Base-by-base conservation (phyloP, 2,329 filamentous ascomycete species). In the Periglandula ipomoeae region DNA sequence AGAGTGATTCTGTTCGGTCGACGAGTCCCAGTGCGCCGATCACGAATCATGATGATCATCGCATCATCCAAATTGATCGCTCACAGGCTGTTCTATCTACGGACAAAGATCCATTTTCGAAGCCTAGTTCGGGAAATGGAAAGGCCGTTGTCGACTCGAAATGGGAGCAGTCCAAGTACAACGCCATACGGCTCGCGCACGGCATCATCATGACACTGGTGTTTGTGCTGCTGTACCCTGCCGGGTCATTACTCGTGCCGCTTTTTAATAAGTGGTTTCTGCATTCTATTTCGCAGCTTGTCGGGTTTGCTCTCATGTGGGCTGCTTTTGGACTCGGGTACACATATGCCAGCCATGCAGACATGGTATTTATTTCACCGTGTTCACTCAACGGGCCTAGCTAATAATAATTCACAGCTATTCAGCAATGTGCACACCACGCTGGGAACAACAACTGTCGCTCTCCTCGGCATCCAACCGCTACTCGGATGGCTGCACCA, bases 141-240 rank as follows among this genome's bases (percentile, higher is more conserved):
- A 47, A 55, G 38, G 51, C 49, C n/a, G 53, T 50, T 11, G 60
- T 32, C 8, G 30, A 32, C 30, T 8, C 8, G 8, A n/a, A n/a
- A n/a, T n/a, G n/a, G n/a, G 30, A 8, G 8, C 8, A 15, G 8
- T 8, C 8, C 30, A 32, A 15, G 30, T 32, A 46, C 43, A 11
- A 34, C n/a, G 51, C 59, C 7, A 61, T 58, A 4, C 56, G 68
- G 3, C 10, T 44, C 5, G 62, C 72, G 0, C 80, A 84, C 53
- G 81, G 79, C 42, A 69, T 81, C 54, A 64, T 84, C 56, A 81
- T 84, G 78, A 72, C 73, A 23, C 59, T 82, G 42, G 73, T 76
- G 19, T 79, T 82, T 54, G 71, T 77, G 3, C 57, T 77, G 15
- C 63, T 81, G 23, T 84, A 81, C 54, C 81, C 81, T 1, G 53